phyloP scores from a whole-genome alignment of 805 yeast species.

The Candida vartiovaarae region DNA sequence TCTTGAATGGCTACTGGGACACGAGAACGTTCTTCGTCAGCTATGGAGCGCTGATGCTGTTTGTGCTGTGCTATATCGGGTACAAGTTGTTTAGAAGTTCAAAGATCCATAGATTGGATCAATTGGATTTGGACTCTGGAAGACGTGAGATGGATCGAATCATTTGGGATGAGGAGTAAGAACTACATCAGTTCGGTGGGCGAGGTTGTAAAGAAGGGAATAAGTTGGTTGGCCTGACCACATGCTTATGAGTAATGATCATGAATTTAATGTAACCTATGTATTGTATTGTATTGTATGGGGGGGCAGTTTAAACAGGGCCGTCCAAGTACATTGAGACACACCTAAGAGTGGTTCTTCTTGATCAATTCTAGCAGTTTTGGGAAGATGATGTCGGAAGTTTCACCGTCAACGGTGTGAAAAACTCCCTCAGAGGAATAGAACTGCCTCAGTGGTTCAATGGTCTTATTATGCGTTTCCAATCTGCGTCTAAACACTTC shows the following conservation, averaged over 20 bases:
- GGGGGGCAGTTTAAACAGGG: too few relatives aligned
- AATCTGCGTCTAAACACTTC: conserved; percentile 65
- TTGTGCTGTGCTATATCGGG: conserved; percentile 41
- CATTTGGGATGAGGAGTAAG: conserved; percentile 73
- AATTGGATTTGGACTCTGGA: conserved; percentile 77
- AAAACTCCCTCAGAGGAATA: conserved; percentile 46
- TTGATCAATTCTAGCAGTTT: conserved; percentile 41
- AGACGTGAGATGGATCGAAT: conserved; percentile 75
- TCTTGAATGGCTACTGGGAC: conserved; percentile 51
- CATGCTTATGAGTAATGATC: neutral
- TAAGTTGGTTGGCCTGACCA: conserved; percentile 26
- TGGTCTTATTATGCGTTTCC: conserved; percentile 48
- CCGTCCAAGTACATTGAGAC: too few relatives aligned
- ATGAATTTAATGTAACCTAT: neutral
- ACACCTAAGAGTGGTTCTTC: conserved; percentile 18
- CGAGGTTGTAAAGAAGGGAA: conserved; percentile 21
- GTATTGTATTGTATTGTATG: too few relatives aligned
- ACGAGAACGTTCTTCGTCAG: conserved; percentile 56
- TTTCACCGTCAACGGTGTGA: conserved; percentile 58
- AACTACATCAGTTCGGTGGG: conserved; percentile 27
- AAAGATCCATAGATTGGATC: conserved; percentile 59
- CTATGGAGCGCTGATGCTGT: conserved; percentile 54
- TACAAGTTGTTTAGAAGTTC: conserved; percentile 58
- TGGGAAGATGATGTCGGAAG: conserved; percentile 82
- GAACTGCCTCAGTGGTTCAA: conserved; percentile 59